Evolutionary conservation across 768 basidiomycete species (phyloP), one percentile per base, ranked within the genome.

Genomic region (Paxillus involutus): DNA sequence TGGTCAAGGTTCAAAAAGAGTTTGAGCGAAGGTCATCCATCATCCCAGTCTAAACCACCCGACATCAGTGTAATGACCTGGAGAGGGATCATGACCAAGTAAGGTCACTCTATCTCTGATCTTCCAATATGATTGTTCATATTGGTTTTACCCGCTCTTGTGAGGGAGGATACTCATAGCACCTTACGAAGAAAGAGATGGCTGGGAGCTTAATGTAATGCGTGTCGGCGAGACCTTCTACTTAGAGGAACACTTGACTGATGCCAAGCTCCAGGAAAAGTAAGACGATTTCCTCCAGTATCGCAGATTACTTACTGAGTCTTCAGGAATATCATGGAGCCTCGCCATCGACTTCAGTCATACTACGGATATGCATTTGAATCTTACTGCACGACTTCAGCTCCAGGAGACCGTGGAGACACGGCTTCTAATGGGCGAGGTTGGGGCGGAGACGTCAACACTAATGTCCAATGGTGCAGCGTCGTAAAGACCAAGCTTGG

Each of bases 291-390:
- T 11, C 6, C 19, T 33, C 21, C 35, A 13, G n/a, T 47, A 40
- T 33, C 5, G 35, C 47, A n/a, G 26, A 40, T 29, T 46, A 14
- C 55, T 53, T 41, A 59, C 26, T 44, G 13, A 19, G 46, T 46
- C 37, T 40, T 8, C 33, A 93, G 92, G 64, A 81, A 88, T 49
- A 73, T 86, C 53, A 77, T 87, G 72, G 72, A 80, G n/a, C 80
- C 82, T 11, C 80, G 79, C 12, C 86, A 88, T 30, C 81, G 80
- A 2, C 71, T 78, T 24, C 82, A 85, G 63, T 79, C 79, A 9
- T 95, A 95, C 68, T 91, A 86, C 66, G 93, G 91, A 16, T 94
- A 94, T 68, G 81, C 91, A 0, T 95, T 95, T 59, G 93, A 95
- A 67, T 89, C 91, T 14, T 95, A 86, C 62, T 92, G 89, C 69